Evolutionary conservation across 2,329 filamentous ascomycete species (phyloP).

Genomic region (Fusarium sp.): DNA sequence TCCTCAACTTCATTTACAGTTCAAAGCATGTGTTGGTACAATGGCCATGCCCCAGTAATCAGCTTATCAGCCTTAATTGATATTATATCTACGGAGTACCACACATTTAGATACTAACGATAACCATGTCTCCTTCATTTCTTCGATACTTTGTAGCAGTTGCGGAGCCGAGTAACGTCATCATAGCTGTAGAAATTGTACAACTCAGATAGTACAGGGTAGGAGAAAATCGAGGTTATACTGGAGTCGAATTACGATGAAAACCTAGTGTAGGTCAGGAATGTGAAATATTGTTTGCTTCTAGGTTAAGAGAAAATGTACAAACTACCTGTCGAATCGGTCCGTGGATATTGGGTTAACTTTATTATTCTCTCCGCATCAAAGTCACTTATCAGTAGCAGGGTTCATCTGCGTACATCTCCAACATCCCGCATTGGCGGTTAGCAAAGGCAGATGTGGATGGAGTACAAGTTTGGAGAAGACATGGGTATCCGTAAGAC

Average conservation of each 20-base stretch:
- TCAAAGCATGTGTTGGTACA: background rate
- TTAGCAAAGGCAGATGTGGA: background rate
- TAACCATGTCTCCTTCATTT: too few species aligned
- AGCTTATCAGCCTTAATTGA: background rate
- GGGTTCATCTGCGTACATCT: constrained; percentile 1
- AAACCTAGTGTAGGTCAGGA: too few species aligned
- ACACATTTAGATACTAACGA: background rate
- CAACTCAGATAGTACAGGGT: too few species aligned
- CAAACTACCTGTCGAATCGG: too few species aligned
- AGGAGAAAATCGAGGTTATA: too few species aligned
- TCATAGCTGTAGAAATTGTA: background rate
- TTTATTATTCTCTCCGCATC: background rate
- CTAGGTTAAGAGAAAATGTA: too few species aligned
- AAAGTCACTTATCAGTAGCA: background rate
- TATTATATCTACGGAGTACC: background rate
- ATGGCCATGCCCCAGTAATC: background rate
- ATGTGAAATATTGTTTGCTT: too few species aligned
- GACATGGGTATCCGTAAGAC: constrained; percentile 25
- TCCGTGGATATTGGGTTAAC: background rate
- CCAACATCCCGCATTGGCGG: constrained; percentile 8
- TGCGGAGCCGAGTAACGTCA: background rate
- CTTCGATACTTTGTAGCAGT: background rate
- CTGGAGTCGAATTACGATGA: too few species aligned
- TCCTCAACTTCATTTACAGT: background rate
- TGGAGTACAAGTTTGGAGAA: constrained; percentile 24